These are phyloP conservation scores for Gypsophila paniculata DNA, from an alignment of 179 eudicot species.

Conservation along the genomic window DNA sequence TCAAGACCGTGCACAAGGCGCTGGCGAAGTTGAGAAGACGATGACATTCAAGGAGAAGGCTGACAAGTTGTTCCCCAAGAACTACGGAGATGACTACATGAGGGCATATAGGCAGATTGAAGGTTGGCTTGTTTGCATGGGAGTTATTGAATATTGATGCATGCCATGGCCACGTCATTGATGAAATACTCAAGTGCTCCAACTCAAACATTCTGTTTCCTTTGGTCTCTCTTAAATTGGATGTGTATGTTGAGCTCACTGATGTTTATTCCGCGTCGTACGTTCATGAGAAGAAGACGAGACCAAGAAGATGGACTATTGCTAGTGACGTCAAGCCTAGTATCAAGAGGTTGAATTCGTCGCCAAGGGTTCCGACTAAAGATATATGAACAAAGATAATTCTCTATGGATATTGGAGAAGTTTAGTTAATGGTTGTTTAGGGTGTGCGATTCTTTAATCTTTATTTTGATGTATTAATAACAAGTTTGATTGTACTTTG, in stretches of 20 bases:
- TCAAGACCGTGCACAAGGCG: background rate
- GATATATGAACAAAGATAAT: too few species aligned
- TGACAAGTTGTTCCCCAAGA: background rate
- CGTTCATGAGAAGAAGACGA: too few species aligned
- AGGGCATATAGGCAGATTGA: constrained; percentile 1
- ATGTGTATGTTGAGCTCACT: background rate
- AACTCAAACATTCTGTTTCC: background rate
- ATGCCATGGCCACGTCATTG: background rate
- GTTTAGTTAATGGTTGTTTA: background rate
- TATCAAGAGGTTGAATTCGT: background rate
- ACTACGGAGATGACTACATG: background rate
- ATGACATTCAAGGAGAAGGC: background rate
- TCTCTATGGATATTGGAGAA: background rate
- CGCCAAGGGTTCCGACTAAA: too few species aligned
- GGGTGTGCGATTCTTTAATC: background rate
- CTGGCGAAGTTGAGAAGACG: background rate
- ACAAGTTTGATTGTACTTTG: too few species aligned
- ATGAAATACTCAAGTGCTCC: background rate
- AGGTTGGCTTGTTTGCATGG: background rate
- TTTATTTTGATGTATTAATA: background rate
- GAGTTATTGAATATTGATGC: background rate
- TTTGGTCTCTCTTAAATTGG: background rate
- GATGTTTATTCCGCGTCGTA: background rate
- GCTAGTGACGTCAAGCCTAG: background rate
- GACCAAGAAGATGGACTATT: too few species aligned